Conservation (phyloP, 179 eudicot genomes). For the Beta lomatogona region DNA sequence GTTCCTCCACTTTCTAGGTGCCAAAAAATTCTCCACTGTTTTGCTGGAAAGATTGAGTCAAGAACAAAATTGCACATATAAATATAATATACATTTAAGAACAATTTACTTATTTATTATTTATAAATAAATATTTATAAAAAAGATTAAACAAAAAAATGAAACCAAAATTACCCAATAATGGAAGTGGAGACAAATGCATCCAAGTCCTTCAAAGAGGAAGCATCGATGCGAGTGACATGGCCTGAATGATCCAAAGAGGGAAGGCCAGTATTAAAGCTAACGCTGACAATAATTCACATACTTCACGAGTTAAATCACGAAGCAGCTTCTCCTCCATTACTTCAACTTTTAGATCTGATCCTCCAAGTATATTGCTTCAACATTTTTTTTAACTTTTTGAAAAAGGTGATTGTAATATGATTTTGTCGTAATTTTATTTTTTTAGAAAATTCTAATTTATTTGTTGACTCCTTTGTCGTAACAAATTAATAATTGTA, state of each 20-base stretch:
- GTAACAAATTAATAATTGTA: too few species aligned
- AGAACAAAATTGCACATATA: not conserved
- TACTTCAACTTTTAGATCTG: conserved; percentile 88
- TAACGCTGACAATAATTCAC: conserved; percentile 64
- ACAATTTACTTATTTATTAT: not conserved
- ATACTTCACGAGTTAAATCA: conserved; percentile 84
- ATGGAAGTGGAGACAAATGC: conserved; percentile 63
- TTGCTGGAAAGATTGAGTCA: not conserved
- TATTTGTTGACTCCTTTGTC: too few species aligned
- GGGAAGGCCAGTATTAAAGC: conserved; percentile 78
- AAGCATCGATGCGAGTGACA: conserved; percentile 54
- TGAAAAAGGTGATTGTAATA: too few species aligned
- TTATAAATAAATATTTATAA: not conserved
- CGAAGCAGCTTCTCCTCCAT: conserved; percentile 98
- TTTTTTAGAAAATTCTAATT: too few species aligned
- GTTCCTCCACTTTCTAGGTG: not conserved
- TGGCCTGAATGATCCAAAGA: conserved; percentile 73
- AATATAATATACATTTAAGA: not conserved
- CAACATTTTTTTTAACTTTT: too few species aligned
- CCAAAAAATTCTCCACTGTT: not conserved
- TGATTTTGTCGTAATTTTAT: too few species aligned
- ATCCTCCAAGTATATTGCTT: conserved; percentile 57
- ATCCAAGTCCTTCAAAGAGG: conserved; percentile 67
- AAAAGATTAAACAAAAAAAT: not conserved
- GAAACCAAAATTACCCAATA: conserved; percentile 59